These are phyloP conservation scores for Penicillium sp. DNA, from an alignment of 2,329 filamentous ascomycete genomes.

Conservation along the genomic window DNA sequence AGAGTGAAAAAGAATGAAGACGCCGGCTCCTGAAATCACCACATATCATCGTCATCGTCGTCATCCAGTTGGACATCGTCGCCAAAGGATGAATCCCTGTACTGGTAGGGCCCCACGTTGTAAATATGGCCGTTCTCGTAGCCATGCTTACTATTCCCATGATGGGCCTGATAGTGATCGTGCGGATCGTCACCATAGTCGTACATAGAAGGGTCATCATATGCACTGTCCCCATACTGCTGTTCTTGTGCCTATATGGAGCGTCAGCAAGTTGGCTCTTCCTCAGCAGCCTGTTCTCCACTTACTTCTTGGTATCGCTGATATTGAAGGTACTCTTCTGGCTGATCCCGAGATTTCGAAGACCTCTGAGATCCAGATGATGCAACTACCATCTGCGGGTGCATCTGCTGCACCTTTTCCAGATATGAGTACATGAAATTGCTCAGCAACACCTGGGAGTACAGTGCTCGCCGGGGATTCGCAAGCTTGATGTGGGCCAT, in stretches of 20 bases:
- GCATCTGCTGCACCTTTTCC: conserved; percentile 97
- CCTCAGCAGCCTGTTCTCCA: neutral
- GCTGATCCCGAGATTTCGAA: conserved; percentile 35
- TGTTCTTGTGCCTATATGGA: conserved; percentile 20
- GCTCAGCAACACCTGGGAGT: conserved; percentile 91
- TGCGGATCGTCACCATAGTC: conserved; percentile 45
- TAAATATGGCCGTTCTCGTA: conserved; percentile 38
- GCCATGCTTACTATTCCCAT: conserved; percentile 34
- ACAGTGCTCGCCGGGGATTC: conserved; percentile 85
- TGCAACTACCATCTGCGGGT: conserved; percentile 90
- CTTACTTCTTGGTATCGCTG: conserved; percentile 45
- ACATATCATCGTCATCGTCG: conserved; percentile 47
- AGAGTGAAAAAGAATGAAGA: conserved; percentile 14
- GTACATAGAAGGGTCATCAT: conserved; percentile 50
- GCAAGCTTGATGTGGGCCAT: conserved; percentile 99
- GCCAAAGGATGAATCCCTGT: conserved; percentile 38
- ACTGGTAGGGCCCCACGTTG: conserved; percentile 34
- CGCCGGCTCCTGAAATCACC: conserved; percentile 35
- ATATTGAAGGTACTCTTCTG: conserved; percentile 43
- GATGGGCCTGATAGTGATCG: conserved; percentile 35
- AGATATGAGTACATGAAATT: conserved; percentile 99
- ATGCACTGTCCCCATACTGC: conserved; percentile 37
- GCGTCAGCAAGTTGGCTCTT: conserved; percentile 6
- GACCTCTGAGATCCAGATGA: conserved; percentile 65
- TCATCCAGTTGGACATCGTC: conserved; percentile 41